Evolutionary conservation across 805 yeast genomes (phyloP).

Genomic region (Ascoidea tarda): DNA sequence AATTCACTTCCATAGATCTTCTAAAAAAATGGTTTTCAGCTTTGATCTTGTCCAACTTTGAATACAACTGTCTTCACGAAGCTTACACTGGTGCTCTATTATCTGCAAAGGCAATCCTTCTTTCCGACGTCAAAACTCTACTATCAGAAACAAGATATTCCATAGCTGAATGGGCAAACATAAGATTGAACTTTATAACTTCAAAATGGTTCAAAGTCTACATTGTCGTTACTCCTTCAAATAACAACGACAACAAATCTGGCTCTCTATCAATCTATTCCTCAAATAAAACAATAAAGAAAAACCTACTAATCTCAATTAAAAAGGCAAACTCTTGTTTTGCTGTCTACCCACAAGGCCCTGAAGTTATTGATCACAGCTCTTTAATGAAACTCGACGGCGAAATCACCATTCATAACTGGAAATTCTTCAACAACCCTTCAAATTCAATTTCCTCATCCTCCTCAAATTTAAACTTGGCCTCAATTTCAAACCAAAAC

Average conservation of each 20-base stretch:
- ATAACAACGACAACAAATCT: slow-evolving; percentile 18
- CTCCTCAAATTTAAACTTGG: neutral
- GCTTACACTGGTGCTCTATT: slow-evolving; percentile 52
- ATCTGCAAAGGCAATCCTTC: slow-evolving; percentile 39
- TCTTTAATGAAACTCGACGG: slow-evolving; percentile 43
- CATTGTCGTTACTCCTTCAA: slow-evolving; percentile 33
- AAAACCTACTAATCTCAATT: slow-evolving; percentile 35
- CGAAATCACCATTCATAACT: slow-evolving; percentile 22
- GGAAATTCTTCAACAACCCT: slow-evolving; percentile 5
- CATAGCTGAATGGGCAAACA: slow-evolving; percentile 47
- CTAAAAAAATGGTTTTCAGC: slow-evolving; percentile 29
- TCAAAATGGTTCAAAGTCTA: slow-evolving; percentile 46
- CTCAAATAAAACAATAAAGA: slow-evolving; percentile 32
- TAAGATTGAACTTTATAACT: slow-evolving; percentile 43
- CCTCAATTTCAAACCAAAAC: neutral
- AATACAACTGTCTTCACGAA: slow-evolving; percentile 41
- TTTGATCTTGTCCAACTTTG: slow-evolving; percentile 39
- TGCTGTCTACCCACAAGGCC: slow-evolving; percentile 46
- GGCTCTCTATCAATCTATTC: slow-evolving; percentile 43
- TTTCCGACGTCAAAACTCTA: slow-evolving; percentile 45
- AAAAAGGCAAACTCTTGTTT: slow-evolving; percentile 28
- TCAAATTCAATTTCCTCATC: neutral
- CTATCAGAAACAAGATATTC: slow-evolving; percentile 32
- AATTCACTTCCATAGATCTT: slow-evolving; percentile 7
- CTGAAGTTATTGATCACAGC: slow-evolving; percentile 41